These are phyloP conservation scores for Phytophthora palmivora DNA, from an alignment of 352 stramenopile species.

Conservation along the genomic window DNA sequence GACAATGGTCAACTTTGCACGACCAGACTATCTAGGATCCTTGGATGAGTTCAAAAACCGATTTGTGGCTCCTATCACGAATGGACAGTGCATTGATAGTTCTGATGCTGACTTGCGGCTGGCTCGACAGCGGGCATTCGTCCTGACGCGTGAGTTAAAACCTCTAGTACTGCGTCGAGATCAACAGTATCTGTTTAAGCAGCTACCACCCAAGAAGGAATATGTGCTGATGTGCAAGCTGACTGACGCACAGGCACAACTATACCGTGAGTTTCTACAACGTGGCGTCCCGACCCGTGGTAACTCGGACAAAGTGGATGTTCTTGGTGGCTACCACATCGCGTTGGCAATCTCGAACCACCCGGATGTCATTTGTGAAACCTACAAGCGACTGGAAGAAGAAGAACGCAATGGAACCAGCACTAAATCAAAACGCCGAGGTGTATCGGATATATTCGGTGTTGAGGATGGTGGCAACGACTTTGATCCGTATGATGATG, in stretches of 20 bases:
- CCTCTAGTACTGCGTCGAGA: conserved; percentile 87
- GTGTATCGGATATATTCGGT: conserved; percentile 40
- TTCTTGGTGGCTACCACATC: conserved; percentile 88
- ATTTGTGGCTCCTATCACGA: conserved; percentile 91
- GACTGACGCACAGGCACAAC: conserved; percentile 67
- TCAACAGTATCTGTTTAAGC: conserved; percentile 83
- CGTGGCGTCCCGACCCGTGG: conserved; percentile 69
- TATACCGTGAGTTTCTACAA: conserved; percentile 82
- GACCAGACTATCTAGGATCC: conserved; percentile 80
- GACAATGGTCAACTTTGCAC: conserved; percentile 93
- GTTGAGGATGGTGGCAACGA: conserved; percentile 67
- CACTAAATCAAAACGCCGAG: conserved; percentile 37
- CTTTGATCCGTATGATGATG: conserved; percentile 46
- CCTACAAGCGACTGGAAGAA: conserved; percentile 68
- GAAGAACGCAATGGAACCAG: conserved; percentile 49
- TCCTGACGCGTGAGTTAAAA: conserved; percentile 85
- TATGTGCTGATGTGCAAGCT: conserved; percentile 89
- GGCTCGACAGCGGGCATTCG: conserved; percentile 76
- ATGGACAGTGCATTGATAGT: conserved; percentile 85
- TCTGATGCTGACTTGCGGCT: conserved; percentile 71
- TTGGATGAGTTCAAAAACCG: conserved; percentile 91
- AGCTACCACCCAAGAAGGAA: conserved; percentile 90
- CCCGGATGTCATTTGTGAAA: conserved; percentile 81
- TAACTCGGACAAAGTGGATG: conserved; percentile 60
- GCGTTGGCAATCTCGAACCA: conserved; percentile 91